Conservation (phyloP, 2,329 filamentous ascomycete genomes). For the Alternaria postmessia region DNA sequence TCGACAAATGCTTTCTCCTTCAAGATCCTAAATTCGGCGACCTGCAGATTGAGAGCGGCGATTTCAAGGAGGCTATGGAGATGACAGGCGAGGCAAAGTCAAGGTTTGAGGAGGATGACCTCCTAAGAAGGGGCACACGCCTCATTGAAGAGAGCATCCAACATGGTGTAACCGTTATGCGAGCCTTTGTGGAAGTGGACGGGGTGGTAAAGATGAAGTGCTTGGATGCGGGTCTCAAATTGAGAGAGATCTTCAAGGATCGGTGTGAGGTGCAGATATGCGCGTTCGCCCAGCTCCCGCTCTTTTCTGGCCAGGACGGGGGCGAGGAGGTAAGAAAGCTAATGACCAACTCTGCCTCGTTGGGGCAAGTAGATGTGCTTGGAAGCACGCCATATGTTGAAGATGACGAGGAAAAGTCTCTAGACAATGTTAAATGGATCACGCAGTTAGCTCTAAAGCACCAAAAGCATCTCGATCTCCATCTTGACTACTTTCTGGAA, state of each 20-base stretch:
- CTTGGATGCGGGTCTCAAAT: constrained; percentile 63
- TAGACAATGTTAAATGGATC: constrained; percentile 70
- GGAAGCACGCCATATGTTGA: constrained; percentile 78
- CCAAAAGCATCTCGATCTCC: constrained; percentile 70
- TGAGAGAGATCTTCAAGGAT: constrained; percentile 64
- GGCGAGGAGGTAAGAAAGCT: constrained; percentile 62
- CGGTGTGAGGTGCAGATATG: constrained; percentile 71
- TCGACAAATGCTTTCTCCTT: constrained; percentile 72
- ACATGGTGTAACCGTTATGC: constrained; percentile 72
- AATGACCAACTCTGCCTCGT: constrained; percentile 56
- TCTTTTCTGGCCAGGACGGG: constrained; percentile 64
- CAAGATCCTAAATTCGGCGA: constrained; percentile 67
- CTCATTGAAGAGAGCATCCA: constrained; percentile 70
- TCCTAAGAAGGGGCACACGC: constrained; percentile 70
- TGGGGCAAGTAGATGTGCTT: constrained; percentile 63
- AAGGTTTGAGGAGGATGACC: constrained; percentile 67
- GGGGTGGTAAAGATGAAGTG: constrained; percentile 66
- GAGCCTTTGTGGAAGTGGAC: constrained; percentile 77
- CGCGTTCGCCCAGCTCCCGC: constrained; percentile 73
- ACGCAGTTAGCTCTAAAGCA: constrained; percentile 61
- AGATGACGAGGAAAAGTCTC: constrained; percentile 55
- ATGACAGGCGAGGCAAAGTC: constrained; percentile 68
- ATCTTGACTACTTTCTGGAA: constrained; percentile 75
- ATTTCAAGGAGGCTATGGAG: constrained; percentile 71
- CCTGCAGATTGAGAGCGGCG: constrained; percentile 66